These are phyloP conservation scores for Aphanomyces stellatus DNA, from an alignment of 352 stramenopile genomes.

Conservation along the genomic window DNA sequence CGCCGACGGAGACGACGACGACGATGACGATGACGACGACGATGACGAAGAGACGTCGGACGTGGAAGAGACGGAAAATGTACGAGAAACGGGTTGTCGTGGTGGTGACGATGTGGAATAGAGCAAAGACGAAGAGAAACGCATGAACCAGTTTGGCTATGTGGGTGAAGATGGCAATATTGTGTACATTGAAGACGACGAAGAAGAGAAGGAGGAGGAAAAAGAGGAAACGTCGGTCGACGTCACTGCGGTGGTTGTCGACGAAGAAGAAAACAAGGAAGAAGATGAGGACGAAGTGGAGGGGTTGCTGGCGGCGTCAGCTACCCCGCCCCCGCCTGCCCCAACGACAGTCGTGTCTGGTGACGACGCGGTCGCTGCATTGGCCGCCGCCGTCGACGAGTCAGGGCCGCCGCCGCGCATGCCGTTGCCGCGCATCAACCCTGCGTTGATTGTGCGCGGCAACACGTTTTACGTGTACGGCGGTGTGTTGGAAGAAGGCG, in stretches of 20 bases:
- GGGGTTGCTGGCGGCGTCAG: neutral
- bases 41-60: slow-evolving; percentile 31
- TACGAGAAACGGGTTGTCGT: slow-evolving; percentile 60
- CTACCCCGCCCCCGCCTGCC: too few species aligned
- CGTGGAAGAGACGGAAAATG: too few species aligned
- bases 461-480: slow-evolving; percentile 92
- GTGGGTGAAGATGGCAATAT: slow-evolving; percentile 93
- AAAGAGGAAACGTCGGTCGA: slow-evolving; percentile 23
- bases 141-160: slow-evolving; percentile 91
- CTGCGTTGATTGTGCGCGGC: slow-evolving; percentile 73
- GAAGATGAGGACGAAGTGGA: slow-evolving; percentile 22
- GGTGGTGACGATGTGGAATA: slow-evolving; percentile 64
- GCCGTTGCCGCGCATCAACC: slow-evolving; percentile 82
- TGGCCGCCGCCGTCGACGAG: neutral
- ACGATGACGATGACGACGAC: slow-evolving; percentile 34
- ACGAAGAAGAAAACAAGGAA: slow-evolving; percentile 27
- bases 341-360: too few species aligned
- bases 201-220: slow-evolving; percentile 63
- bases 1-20: slow-evolving; percentile 25
- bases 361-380: slow-evolving; percentile 23
- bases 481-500: slow-evolving; percentile 88
- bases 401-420: slow-evolving; percentile 22
- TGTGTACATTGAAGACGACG: slow-evolving; percentile 90
- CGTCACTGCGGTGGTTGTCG: slow-evolving; percentile 22
- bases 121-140: slow-evolving; percentile 24